These are phyloP conservation scores for Eucalyptus viminalis DNA, from an alignment of 345 rosid genomes.

Conservation along the genomic window DNA sequence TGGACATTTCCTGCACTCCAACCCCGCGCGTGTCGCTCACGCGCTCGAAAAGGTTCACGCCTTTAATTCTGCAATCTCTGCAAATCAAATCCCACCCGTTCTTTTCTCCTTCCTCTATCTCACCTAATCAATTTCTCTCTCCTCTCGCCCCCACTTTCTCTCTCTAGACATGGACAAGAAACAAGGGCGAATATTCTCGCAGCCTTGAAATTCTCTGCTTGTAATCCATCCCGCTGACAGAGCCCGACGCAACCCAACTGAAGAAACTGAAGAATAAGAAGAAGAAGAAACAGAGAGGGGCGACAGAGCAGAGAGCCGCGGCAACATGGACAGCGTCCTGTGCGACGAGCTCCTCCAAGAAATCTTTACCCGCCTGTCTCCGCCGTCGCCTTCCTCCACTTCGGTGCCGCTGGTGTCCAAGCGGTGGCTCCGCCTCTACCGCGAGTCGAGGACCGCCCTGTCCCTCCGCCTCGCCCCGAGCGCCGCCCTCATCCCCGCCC, in stretches of 20 bases:
- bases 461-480: slow-evolving; percentile 36
- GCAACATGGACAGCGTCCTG: slow-evolving; percentile 37
- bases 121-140: neutral
- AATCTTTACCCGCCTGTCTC: slow-evolving; percentile 40
- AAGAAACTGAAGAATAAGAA: neutral
- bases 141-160: neutral
- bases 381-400: neutral
- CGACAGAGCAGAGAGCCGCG: neutral
- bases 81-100: neutral
- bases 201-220: neutral
- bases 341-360: slow-evolving; percentile 79
- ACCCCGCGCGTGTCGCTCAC: neutral
- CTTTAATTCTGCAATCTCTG: neutral
- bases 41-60: neutral
- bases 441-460: slow-evolving; percentile 54
- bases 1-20: neutral
- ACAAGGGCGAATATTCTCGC: neutral
- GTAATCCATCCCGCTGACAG: neutral
- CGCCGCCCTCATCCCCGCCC: slow-evolving; percentile 14
- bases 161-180: neutral
- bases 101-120: neutral
- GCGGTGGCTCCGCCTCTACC: slow-evolving; percentile 82
- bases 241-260: neutral
- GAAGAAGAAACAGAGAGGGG: neutral
- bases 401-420: slow-evolving; percentile 62